A percentile compares a stretch with the other conserved stretches of the same genome.
These are phyloP conservation scores for Backusella tuberculispora DNA, from an alignment of 192 early-diverging fungal genomes.

Conservation along the genomic window DNA sequence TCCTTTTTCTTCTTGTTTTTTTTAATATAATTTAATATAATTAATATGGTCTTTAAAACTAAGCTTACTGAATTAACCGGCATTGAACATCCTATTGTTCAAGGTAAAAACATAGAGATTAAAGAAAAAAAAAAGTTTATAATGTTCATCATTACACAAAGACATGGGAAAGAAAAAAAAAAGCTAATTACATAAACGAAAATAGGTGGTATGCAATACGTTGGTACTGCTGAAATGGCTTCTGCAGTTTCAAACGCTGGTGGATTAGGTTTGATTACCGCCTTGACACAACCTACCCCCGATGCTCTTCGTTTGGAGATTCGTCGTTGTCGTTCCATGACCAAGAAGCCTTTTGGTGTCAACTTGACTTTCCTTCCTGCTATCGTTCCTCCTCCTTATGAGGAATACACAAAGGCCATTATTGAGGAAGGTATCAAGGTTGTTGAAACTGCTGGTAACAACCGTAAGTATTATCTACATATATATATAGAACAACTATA, in stretches of 20 bases:
- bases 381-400: slow-evolving; percentile 83
- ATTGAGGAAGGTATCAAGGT: slow-evolving; percentile 79
- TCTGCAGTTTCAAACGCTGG: slow-evolving; percentile 83
- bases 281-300: slow-evolving; percentile 80
- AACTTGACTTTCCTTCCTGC: slow-evolving; percentile 81
- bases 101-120: slow-evolving; percentile 48
- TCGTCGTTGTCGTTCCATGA: slow-evolving; percentile 72
- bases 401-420: slow-evolving; percentile 70
- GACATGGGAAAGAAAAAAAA: not conserved
- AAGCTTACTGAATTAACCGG: slow-evolving; percentile 68
- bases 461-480: slow-evolving; percentile 50
- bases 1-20: slow-evolving; percentile 17
- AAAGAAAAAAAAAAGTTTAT: slow-evolving; percentile 23
- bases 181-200: not conserved
- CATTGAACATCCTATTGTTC: slow-evolving; percentile 75
- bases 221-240: slow-evolving; percentile 59
- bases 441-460: slow-evolving; percentile 87
- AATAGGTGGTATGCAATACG: slow-evolving; percentile 75
- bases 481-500: too few relatives aligned
- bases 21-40: slow-evolving; percentile 3
- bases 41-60: slow-evolving; percentile 63
- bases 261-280: slow-evolving; percentile 73
- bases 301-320: slow-evolving; percentile 75
- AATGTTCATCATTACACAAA: not conserved
- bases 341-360: slow-evolving; percentile 80